A percentile compares a stretch with the other conserved stretches of the same genome.
Evolutionary conservation across 2,329 filamentous ascomycete genomes (phyloP).

Genomic region (Biscogniauxia marginata): DNA sequence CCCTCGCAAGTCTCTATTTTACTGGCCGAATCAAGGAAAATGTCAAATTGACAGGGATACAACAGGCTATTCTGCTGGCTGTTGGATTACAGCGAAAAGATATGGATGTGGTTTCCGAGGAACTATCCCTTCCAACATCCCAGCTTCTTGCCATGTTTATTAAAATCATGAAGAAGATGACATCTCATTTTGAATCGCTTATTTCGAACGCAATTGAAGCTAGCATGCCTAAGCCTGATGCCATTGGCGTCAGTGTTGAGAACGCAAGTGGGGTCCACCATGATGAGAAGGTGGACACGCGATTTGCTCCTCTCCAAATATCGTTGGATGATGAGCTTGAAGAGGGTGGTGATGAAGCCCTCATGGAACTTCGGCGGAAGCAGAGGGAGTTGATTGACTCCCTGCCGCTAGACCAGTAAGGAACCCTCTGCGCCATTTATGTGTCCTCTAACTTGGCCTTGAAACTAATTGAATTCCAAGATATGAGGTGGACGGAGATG

Average conservation of each 20-base stretch:
- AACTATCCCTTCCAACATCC: constrained; percentile 69
- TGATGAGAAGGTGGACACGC: constrained; percentile 63
- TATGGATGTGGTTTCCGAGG: constrained; percentile 75
- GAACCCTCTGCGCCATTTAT: constrained; percentile 14
- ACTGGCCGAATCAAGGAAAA: constrained; percentile 66
- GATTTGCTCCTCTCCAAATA: constrained; percentile 68
- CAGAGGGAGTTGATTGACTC: constrained; percentile 88
- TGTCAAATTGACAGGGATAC: constrained; percentile 75
- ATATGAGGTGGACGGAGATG: constrained; percentile 64
- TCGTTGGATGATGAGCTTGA: constrained; percentile 79
- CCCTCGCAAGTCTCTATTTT: constrained; percentile 82
- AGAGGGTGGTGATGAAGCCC: constrained; percentile 75
- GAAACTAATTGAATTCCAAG: constrained; percentile 34
- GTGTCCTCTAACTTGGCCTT: background rate
- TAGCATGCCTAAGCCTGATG: constrained; percentile 58
- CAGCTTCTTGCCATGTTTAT: constrained; percentile 96
- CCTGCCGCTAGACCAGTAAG: constrained; percentile 82
- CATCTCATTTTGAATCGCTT: constrained; percentile 71
- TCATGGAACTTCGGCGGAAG: constrained; percentile 70
- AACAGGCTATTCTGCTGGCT: constrained; percentile 84
- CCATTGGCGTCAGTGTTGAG: constrained; percentile 56
- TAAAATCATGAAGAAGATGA: constrained; percentile 89
- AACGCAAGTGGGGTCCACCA: constrained; percentile 66
- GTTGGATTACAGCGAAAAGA: constrained; percentile 89
- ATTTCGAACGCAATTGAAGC: constrained; percentile 72